Conservation (phyloP, 2,329 filamentous ascomycete genomes). For the Blumeria hordei region DNA sequence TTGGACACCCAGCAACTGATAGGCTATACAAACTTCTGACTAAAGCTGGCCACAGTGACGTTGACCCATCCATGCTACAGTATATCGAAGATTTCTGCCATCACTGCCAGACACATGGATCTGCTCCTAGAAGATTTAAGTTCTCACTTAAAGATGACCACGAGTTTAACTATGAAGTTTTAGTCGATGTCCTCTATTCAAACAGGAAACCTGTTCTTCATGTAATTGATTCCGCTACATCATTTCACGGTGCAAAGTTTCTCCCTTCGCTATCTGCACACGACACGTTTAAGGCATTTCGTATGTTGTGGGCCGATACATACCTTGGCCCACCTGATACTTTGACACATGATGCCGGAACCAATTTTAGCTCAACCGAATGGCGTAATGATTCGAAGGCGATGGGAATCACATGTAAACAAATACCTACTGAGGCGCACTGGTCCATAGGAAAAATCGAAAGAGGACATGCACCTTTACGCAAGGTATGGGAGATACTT, state of each 20-base stretch:
- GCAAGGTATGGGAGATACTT: not conserved
- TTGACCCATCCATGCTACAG: not conserved
- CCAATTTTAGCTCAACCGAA: conserved; percentile 1
- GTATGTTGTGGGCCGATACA: not conserved
- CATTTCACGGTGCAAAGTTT: not conserved
- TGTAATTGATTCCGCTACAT: not conserved
- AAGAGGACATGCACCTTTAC: not conserved
- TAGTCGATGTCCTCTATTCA: not conserved
- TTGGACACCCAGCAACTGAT: not conserved
- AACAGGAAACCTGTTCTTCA: not conserved
- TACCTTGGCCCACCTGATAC: conserved; percentile 1
- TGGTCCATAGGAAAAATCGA: not conserved
- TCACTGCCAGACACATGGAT: not conserved
- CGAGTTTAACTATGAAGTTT: conserved; percentile 2
- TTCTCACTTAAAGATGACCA: conserved; percentile 1
- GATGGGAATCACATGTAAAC: conserved; percentile 1
- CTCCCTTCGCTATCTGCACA: not conserved
- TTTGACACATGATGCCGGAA: conserved; percentile 1
- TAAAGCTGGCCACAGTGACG: not conserved
- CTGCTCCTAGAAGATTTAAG: conserved; percentile 1
- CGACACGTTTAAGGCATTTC: not conserved
- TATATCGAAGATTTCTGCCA: not conserved
- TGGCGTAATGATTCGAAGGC: not conserved
- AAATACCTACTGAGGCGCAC: not conserved
- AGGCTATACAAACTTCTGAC: not conserved